Evolutionary conservation across 2,329 filamentous ascomycete genomes (phyloP).

Genomic region (Ilyonectria mors-panacis): DNA sequence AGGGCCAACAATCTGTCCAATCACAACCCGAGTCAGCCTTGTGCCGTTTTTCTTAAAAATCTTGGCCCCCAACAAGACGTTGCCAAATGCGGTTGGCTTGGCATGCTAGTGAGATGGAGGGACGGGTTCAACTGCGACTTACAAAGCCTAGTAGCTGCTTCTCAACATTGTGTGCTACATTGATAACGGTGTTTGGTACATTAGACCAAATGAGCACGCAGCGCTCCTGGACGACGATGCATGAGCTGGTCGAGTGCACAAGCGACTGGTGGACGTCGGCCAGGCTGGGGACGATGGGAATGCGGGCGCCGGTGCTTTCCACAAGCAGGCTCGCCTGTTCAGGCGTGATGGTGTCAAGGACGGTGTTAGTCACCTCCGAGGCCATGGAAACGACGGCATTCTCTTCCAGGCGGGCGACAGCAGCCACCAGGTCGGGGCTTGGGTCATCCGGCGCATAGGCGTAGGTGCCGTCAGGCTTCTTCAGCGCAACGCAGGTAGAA

Average conservation of each 20-base stretch:
- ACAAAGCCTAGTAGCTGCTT: constrained; percentile 48
- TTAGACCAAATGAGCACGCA: constrained; percentile 46
- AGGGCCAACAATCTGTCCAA: constrained; percentile 40
- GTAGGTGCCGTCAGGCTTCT: constrained; percentile 40
- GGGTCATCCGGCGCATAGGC: constrained; percentile 45
- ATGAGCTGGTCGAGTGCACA: constrained; percentile 40
- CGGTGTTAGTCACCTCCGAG: constrained; percentile 42
- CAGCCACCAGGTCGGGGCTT: constrained; percentile 41
- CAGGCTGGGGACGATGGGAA: constrained; percentile 39
- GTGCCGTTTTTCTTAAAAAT: neutral
- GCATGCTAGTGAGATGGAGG: neutral
- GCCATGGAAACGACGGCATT: constrained; percentile 44
- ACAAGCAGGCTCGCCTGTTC: constrained; percentile 38
- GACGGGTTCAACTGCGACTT: constrained; percentile 19
- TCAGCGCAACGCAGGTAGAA: constrained; percentile 45
- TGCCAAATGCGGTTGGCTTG: neutral
- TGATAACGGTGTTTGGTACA: constrained; percentile 42
- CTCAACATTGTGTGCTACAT: constrained; percentile 45
- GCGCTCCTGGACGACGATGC: constrained; percentile 42
- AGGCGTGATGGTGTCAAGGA: constrained; percentile 43
- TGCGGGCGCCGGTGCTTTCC: constrained; percentile 43
- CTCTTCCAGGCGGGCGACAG: constrained; percentile 43
- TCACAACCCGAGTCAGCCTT: constrained; percentile 7
- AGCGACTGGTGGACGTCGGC: constrained; percentile 39
- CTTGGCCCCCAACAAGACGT: neutral